Conservation (phyloP, 2,329 filamentous ascomycete genomes). For the Nothophoma quercina region DNA sequence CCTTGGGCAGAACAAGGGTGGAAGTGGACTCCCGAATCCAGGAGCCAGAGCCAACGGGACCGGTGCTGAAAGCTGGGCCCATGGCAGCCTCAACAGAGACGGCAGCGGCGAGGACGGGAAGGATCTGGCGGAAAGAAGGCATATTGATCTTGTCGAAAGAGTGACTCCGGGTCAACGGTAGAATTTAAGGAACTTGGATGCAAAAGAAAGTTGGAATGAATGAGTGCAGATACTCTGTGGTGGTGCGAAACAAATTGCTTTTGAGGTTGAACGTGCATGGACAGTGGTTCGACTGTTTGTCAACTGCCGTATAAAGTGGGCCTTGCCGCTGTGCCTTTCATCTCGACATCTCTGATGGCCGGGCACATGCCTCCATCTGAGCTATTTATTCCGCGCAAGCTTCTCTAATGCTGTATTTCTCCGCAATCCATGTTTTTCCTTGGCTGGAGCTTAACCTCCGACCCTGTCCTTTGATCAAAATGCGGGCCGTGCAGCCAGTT, state of each 20-base stretch:
- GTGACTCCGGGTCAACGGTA: background rate
- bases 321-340: slow-evolving; percentile 6
- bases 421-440: slow-evolving; percentile 2
- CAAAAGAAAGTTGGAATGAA: background rate
- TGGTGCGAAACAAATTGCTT: background rate
- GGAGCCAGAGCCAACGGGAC: slow-evolving; percentile 51
- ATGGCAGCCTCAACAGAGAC: slow-evolving; percentile 29
- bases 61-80: slow-evolving; percentile 46
- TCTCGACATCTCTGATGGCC: background rate
- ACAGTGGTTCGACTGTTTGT: background rate
- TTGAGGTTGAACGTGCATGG: background rate
- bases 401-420: background rate
- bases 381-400: background rate
- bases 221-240: too few relatives aligned
- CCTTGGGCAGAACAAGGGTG: slow-evolving; percentile 54
- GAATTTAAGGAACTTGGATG: background rate
- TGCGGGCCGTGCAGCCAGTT: background rate
- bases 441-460: slow-evolving; percentile 2
- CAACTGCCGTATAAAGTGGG: slow-evolving; percentile 1
- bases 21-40: slow-evolving; percentile 57
- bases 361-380: background rate
- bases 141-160: slow-evolving; percentile 10
- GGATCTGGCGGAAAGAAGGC: slow-evolving; percentile 24
- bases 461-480: background rate
- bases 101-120: slow-evolving; percentile 18